Base-by-base conservation (phyloP, 1,284 basidiomycete genomes). In the Microstroma glucosiphilum region DNA sequence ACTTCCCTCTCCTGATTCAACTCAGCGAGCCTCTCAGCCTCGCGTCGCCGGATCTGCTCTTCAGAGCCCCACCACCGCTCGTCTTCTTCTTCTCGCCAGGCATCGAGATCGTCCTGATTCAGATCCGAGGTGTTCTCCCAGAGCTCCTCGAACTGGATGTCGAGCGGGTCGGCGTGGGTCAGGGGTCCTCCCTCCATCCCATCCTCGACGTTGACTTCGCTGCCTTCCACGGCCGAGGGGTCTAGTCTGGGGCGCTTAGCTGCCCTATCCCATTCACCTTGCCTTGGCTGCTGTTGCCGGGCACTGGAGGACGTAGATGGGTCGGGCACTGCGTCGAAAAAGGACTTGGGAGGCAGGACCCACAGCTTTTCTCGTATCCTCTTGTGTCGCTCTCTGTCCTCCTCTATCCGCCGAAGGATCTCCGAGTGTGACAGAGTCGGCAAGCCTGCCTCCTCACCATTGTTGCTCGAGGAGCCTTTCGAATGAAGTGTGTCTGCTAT, bases 311-410 rank as follows among this genome's bases (percentile, higher is more conserved):
- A 21, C 6, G 51, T 26, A 25, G 51, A 19, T 15, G 19, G 13
- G 7, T 21, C n/a, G 13, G 51, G 51, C 8, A 26, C n/a, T 1
- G 60, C 57, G 56, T 66, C 56, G 2, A 58, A 25, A 62, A 71
- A 64, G 25, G 77, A 71, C 53, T 75, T 85, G 83, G 60, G 85
- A 42, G 89, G 88, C 71, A 94, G 87, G 25, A 94, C 91, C 92
- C 93, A 96, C 60, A 92, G 86, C 23, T 90, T 86, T 80, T 96
- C 92, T 12, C 72, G 61, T 0, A 96, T 83, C 2, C 91, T 86
- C 80, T 96, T 96, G 76, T 96, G 93, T 70, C 92, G 85, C 77
- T 96, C 92, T 1, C 92, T 84, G 78, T 96, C 93, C 73, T 94
- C 92, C 79, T 61, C 60, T 9, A 61, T 59, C n/a, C 60, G 17